Conservation (phyloP, 108 stramenopile species). For the Cyclotella baltica region DNA sequence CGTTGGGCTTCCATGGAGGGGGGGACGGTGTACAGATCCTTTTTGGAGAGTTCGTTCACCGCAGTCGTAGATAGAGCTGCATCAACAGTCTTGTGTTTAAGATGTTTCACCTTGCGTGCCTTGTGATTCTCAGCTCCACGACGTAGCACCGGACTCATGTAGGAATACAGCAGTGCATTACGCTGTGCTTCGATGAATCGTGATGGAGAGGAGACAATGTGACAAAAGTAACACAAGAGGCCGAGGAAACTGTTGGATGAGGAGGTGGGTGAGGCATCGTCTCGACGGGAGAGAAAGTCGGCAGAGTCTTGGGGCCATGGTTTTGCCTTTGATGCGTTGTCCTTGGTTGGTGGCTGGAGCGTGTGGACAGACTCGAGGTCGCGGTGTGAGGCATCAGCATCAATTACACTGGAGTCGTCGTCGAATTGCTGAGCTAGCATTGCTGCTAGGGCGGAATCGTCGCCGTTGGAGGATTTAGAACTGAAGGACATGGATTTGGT, state of each 20-base stretch:
- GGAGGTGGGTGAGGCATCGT: background rate
- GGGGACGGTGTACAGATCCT: conserved; percentile 68
- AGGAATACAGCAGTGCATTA: conserved; percentile 52
- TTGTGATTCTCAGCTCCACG: conserved; percentile 41
- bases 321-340: background rate
- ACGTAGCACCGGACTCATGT: conserved; percentile 56
- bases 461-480: no score
- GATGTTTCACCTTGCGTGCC: conserved; percentile 10
- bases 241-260: background rate
- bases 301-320: conserved; percentile 29
- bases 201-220: background rate
- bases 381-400: no score
- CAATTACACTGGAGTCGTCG: no score
- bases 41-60: conserved; percentile 43
- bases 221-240: background rate
- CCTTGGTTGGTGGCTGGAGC: no score
- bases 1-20: conserved; percentile 46
- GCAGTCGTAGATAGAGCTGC: background rate
- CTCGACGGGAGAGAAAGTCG: background rate
- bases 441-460: no score
- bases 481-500: no score
- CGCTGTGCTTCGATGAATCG: background rate
- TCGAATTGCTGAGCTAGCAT: no score
- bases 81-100: background rate
- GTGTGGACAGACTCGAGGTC: no score